Percentiles rank a stretch among this genome's conserved stretches.
Evolutionary conservation across 108 stramenopile species (phyloP).

Genomic region (Stephanodiscus triporus): DNA sequence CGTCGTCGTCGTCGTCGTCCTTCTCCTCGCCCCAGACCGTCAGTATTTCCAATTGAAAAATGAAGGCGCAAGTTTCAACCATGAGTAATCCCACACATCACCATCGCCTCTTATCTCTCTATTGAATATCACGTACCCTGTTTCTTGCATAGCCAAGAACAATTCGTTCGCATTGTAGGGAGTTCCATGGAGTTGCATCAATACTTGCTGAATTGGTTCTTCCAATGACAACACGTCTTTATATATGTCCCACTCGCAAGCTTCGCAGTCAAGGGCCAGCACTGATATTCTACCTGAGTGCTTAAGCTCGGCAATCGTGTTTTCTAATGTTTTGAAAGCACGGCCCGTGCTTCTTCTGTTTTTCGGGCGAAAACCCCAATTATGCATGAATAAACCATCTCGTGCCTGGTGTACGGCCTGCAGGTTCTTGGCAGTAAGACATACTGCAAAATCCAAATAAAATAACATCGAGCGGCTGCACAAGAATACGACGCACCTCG

Average conservation of each 20-base stretch:
- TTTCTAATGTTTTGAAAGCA: slow-evolving; percentile 53
- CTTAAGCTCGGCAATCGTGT: slow-evolving; percentile 56
- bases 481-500: not conserved
- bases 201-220: slow-evolving; percentile 38
- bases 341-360: slow-evolving; percentile 22
- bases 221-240: slow-evolving; percentile 29
- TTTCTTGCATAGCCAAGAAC: slow-evolving; percentile 46
- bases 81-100: slow-evolving; percentile 40
- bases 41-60: slow-evolving; percentile 25
- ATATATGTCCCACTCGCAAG: slow-evolving; percentile 59
- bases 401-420: slow-evolving; percentile 4
- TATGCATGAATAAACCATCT: slow-evolving; percentile 46
- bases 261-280: slow-evolving; percentile 71
- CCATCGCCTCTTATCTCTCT: slow-evolving; percentile 42
- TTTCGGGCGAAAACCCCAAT: slow-evolving; percentile 55
- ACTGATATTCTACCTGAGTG: slow-evolving; percentile 63
- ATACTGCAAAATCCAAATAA: slow-evolving; percentile 21
- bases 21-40: too few relatives aligned
- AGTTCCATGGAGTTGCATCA: slow-evolving; percentile 49
- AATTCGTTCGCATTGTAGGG: slow-evolving; percentile 42
- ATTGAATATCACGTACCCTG: slow-evolving; percentile 63
- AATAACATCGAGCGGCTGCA: not conserved
- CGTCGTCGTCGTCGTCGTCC: too few relatives aligned
- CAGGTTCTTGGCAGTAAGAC: too few relatives aligned
- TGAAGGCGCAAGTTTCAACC: slow-evolving; percentile 24